A percentile compares a stretch with the other conserved stretches of the same genome.
Evolutionary conservation across 2,329 filamentous ascomycete genomes (phyloP).

Genomic region (Hymenoscyphus linearis): DNA sequence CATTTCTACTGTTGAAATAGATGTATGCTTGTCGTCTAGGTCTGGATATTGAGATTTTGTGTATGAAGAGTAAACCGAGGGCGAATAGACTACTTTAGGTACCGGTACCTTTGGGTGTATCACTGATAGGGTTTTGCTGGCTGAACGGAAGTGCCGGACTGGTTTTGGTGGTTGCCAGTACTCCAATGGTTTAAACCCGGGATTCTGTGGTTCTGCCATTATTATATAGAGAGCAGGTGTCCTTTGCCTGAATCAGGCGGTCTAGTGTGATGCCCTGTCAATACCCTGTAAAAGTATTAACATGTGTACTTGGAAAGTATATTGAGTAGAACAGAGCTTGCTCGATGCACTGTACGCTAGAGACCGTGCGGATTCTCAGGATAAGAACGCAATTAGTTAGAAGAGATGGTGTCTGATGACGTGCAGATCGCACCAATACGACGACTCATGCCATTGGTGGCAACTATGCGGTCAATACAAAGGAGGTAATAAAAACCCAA

Average conservation of each 20-base stretch:
- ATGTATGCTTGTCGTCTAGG: background rate
- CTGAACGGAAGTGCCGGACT: constrained; percentile 19
- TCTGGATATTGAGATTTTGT: background rate
- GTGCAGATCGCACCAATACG: background rate
- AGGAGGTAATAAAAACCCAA: background rate
- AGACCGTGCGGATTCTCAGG: background rate
- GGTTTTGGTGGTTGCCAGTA: constrained; percentile 26
- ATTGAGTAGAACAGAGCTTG: background rate
- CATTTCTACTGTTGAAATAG: background rate
- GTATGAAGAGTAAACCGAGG: constrained; percentile 1
- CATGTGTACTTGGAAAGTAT: too few relatives aligned
- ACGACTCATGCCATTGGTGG: background rate
- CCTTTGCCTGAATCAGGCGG: background rate
- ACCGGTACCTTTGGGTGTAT: background rate
- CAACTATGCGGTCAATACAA: background rate
- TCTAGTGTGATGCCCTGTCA: background rate
- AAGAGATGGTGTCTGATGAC: background rate
- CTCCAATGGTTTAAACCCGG: constrained; percentile 12
- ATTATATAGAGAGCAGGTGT: background rate
- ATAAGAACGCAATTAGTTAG: background rate
- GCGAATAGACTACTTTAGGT: background rate
- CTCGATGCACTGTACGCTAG: background rate
- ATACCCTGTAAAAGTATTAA: background rate
- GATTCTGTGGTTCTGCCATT: constrained; percentile 14
- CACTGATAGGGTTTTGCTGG: constrained; percentile 13